phyloP scores from a whole-genome alignment of 1,139 yeast species.

The Yamadazyma dendronema region DNA sequence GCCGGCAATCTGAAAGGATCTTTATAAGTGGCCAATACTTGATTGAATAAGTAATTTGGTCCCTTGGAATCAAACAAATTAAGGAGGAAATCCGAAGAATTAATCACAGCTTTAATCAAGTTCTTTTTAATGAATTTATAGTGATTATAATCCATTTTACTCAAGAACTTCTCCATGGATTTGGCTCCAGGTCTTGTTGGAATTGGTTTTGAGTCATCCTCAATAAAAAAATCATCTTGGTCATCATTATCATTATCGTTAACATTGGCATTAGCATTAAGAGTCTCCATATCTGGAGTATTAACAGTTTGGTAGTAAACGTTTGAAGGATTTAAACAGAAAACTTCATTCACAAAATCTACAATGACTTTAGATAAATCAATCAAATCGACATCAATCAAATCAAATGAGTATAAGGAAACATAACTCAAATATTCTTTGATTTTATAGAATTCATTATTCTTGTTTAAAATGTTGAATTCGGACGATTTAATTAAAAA shows the following conservation, averaged over 20 bases:
- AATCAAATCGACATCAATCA: conserved; percentile 31
- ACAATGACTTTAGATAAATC: conserved; percentile 35
- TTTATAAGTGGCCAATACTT: conserved; percentile 20
- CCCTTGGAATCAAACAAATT: conserved; percentile 34
- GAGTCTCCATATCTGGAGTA: conserved; percentile 5
- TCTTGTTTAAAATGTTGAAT: conserved; percentile 23
- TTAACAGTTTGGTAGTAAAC: conserved; percentile 23
- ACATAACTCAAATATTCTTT: conserved; percentile 39
- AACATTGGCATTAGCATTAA: neutral
- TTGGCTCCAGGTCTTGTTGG: neutral
- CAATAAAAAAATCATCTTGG: conserved; percentile 12
- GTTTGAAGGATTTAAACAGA: conserved; percentile 19
- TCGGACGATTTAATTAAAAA: conserved; percentile 36
- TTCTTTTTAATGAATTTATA: conserved; percentile 32
- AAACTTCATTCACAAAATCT: conserved; percentile 37
- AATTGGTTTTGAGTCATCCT: conserved; percentile 6
- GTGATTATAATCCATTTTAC: conserved; percentile 20
- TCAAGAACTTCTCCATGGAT: conserved; percentile 1
- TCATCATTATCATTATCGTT: conserved; percentile 5
- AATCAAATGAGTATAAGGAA: conserved; percentile 36
- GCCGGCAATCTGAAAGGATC: conserved; percentile 13
- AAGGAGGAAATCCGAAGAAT: conserved; percentile 34
- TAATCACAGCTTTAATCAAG: conserved; percentile 30
- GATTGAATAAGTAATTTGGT: conserved; percentile 32
- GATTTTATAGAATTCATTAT: conserved; percentile 34